These are phyloP conservation scores for Fusarium citri DNA, from an alignment of 2,329 filamentous ascomycete species.

Conservation along the genomic window DNA sequence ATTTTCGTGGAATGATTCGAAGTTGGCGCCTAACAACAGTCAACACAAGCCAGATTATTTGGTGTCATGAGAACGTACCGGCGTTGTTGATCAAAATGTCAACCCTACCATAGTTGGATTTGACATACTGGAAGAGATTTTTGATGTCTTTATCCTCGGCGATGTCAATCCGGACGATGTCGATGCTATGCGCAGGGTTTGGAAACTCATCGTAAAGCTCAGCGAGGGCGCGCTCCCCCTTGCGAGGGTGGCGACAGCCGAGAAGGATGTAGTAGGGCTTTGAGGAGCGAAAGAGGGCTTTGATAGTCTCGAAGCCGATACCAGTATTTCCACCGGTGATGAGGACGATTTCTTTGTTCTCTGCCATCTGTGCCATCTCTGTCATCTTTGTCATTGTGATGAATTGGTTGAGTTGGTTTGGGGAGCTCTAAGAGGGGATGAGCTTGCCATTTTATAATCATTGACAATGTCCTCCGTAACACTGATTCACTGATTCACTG, in stretches of 20 bases:
- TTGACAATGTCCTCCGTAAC: background rate
- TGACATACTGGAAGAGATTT: constrained; percentile 57
- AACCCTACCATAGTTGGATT: constrained; percentile 56
- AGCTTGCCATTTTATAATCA: constrained; percentile 6
- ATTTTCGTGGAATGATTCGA: constrained; percentile 52
- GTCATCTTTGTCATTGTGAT: constrained; percentile 23
- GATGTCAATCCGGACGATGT: constrained; percentile 64
- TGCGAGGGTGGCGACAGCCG: constrained; percentile 59
- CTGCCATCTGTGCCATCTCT: constrained; percentile 29
- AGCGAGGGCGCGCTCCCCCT: too few species aligned
- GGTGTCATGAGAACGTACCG: constrained; percentile 48
- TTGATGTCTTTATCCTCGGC: constrained; percentile 64
- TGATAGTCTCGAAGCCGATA: constrained; percentile 69
- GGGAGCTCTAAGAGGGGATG: background rate
- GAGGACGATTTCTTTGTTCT: constrained; percentile 58
- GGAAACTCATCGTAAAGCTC: constrained; percentile 40
- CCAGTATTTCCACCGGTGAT: constrained; percentile 73
- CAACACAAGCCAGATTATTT: background rate
- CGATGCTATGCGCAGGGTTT: constrained; percentile 51
- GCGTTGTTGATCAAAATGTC: constrained; percentile 70
- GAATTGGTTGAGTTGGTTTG: background rate
- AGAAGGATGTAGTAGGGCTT: constrained; percentile 67
- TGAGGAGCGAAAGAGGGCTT: constrained; percentile 61
- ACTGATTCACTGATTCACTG: constrained; percentile 15
- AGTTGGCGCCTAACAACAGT: constrained; percentile 52